phyloP scores from a whole-genome alignment of 257 asterid species.

The Verbena officinalis region DNA sequence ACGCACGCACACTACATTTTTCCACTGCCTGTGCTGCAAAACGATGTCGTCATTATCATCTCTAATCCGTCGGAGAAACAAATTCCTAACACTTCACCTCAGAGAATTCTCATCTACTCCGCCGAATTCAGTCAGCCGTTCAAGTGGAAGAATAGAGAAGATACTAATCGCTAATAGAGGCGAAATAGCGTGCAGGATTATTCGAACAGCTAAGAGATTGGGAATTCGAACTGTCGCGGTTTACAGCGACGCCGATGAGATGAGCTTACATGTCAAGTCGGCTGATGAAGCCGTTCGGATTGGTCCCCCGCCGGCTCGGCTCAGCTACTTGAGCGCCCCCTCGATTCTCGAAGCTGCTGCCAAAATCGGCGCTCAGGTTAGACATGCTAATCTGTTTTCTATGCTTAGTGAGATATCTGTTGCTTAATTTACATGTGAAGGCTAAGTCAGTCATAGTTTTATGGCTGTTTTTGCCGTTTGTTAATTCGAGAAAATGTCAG shows the following conservation, averaged over 20 bases:
- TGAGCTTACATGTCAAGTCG: constrained; percentile 78
- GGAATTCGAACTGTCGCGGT: constrained; percentile 92
- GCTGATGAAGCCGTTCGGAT: constrained; percentile 94
- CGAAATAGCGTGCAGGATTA: constrained; percentile 94
- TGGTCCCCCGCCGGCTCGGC: constrained; percentile 95
- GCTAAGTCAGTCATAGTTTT: neutral
- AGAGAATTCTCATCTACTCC: constrained; percentile 52
- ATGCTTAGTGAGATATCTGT: neutral
- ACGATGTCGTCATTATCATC: constrained; percentile 56
- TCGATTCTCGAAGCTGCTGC: constrained; percentile 78
- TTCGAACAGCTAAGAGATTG: constrained; percentile 72
- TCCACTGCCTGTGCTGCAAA: constrained; percentile 16
- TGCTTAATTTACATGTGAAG: constrained; percentile 13
- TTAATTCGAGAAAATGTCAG: neutral
- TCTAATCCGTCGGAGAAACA: constrained; percentile 51
- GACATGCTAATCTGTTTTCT: constrained; percentile 15
- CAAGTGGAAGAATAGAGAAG: constrained; percentile 61
- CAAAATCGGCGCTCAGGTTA: constrained; percentile 86
- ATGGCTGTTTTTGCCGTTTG: neutral
- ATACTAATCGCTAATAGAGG: constrained; percentile 89
- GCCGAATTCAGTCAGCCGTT: constrained; percentile 27
- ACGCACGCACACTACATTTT: constrained; percentile 1
- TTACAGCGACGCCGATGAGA: constrained; percentile 86
- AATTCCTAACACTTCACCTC: constrained; percentile 17
- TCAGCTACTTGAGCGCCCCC: constrained; percentile 78